Percentiles rank a stretch among this genome's conserved stretches.
phyloP scores from a whole-genome alignment of 768 basidiomycete species.

The Leccinum fibrillosum region DNA sequence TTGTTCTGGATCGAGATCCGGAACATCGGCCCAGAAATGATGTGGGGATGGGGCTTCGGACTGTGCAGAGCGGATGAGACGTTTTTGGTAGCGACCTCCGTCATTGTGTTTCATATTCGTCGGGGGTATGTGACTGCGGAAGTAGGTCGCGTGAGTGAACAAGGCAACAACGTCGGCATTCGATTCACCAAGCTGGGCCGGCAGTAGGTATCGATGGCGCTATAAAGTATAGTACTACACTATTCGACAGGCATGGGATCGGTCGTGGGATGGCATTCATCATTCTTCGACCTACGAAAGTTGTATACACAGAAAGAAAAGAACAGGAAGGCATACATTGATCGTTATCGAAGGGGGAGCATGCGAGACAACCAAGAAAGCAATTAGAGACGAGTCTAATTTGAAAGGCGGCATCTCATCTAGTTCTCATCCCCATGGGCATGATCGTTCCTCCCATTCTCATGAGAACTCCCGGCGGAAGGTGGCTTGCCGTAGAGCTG shows the following conservation, averaged over 20 bases:
- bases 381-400: constrained; percentile 12
- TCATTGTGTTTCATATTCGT: constrained; percentile 1
- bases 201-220: constrained; percentile 29
- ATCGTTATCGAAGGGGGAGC: constrained; percentile 3
- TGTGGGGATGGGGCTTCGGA: constrained; percentile 23
- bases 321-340: constrained; percentile 18
- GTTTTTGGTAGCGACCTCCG: constrained; percentile 4
- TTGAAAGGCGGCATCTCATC: constrained; percentile 18
- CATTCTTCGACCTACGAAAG: constrained; percentile 27
- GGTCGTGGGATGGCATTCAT: constrained; percentile 19
- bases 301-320: constrained; percentile 20
- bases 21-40: constrained; percentile 23
- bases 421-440: constrained; percentile 29
- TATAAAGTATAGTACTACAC: constrained; percentile 26
- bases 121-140: background rate
- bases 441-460: constrained; percentile 27
- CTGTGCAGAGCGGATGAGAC: constrained; percentile 7
- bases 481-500: constrained; percentile 39
- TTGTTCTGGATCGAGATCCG: constrained; percentile 27
- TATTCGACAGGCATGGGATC: constrained; percentile 24
- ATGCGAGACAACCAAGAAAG: constrained; percentile 18
- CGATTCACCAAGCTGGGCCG: constrained; percentile 17
- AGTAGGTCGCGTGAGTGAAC: background rate
- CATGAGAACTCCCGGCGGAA: constrained; percentile 32
- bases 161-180: constrained; percentile 24